A percentile compares a stretch with the other conserved stretches of the same genome.
phyloP scores from a whole-genome alignment of 805 yeast genomes.

The Blastobotrys mokoenaii region DNA sequence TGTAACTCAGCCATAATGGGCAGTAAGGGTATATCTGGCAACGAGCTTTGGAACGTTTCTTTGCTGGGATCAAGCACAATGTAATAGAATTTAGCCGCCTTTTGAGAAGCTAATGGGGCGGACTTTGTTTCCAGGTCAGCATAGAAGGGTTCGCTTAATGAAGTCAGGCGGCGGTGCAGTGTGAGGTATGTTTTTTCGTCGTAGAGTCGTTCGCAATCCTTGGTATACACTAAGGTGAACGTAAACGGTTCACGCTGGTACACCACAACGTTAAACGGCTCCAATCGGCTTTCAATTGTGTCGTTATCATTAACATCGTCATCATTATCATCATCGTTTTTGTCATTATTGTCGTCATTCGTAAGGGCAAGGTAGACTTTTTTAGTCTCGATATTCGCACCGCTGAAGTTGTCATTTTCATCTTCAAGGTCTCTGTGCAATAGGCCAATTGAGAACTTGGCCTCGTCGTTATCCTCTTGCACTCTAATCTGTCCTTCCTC shows the following conservation, averaged over 20 bases:
- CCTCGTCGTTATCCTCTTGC: background rate
- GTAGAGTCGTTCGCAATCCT: conserved; percentile 1
- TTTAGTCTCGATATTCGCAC: background rate
- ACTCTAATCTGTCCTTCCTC: no score
- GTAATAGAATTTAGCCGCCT: conserved; percentile 15
- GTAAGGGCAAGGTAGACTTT: background rate
- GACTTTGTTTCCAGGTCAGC: conserved; percentile 11
- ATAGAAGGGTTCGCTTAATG: conserved; percentile 20
- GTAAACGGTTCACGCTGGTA: conserved; percentile 20
- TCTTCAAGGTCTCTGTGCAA: background rate
- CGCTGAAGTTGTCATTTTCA: background rate
- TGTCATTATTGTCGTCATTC: conserved; percentile 7
- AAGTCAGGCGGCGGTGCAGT: conserved; percentile 20
- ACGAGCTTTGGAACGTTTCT: conserved; percentile 15
- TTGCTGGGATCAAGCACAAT: conserved; percentile 11
- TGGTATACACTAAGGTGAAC: conserved; percentile 15
- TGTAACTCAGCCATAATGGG: conserved; percentile 12
- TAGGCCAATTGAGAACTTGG: background rate
- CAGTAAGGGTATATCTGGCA: conserved; percentile 16
- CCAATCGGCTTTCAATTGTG: background rate
- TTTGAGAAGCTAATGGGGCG: conserved; percentile 1
- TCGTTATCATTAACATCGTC: background rate
- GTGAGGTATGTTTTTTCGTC: conserved; percentile 9
- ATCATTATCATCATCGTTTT: background rate
- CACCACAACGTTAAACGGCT: conserved; percentile 12